Evolutionary conservation across 345 rosid genomes (phyloP).

Genomic region (Moringa oleifera): DNA sequence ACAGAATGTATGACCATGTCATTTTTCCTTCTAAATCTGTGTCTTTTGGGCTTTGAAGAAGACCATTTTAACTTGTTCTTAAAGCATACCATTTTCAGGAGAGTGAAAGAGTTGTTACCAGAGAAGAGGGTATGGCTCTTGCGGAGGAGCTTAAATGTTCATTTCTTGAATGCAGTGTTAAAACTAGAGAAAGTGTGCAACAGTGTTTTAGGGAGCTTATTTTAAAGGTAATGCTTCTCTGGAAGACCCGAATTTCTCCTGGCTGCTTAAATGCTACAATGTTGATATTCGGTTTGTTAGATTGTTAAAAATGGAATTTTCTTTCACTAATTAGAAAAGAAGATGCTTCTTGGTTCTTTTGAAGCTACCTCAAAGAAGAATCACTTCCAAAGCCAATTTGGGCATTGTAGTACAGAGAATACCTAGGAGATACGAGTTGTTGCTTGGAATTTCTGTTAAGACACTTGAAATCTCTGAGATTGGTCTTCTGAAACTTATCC

Average conservation of each 20-base stretch:
- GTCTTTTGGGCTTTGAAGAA: neutral
- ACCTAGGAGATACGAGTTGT: no score
- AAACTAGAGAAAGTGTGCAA: constrained; percentile 56
- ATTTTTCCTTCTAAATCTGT: neutral
- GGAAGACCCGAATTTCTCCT: neutral
- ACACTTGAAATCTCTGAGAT: neutral
- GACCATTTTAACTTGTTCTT: neutral
- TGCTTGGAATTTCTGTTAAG: neutral
- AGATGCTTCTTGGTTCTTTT: no score
- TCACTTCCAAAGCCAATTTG: no score
- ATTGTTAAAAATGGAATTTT: constrained; percentile 1
- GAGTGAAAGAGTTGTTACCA: constrained; percentile 68
- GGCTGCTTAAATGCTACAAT: neutral
- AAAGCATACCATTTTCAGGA: constrained; percentile 40
- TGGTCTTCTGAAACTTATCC: neutral
- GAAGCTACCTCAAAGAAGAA: no score
- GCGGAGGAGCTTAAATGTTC: constrained; percentile 62
- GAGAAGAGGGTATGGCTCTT: constrained; percentile 82
- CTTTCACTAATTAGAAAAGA: no score
- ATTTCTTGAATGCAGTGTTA: constrained; percentile 87
- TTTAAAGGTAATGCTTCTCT: constrained; percentile 44
- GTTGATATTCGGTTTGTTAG: neutral
- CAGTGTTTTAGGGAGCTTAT: constrained; percentile 71
- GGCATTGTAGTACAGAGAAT: no score
- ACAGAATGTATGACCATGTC: neutral